Conservation (phyloP, 208 protist species). For the Trypanosoma avium region DNA sequence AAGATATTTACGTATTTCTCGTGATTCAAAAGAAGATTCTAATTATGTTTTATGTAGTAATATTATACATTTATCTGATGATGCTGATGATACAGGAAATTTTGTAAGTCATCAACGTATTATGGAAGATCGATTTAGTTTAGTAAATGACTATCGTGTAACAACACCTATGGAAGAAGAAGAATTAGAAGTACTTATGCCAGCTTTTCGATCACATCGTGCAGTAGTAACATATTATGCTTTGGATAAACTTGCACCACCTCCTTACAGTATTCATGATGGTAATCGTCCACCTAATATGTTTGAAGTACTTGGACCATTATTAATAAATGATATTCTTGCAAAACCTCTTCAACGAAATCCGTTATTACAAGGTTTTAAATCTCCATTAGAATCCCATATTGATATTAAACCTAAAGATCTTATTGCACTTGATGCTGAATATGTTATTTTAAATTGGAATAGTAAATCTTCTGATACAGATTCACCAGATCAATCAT, state of each 20-base stretch:
- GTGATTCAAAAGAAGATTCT: conserved; percentile 77
- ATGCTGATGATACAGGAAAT: conserved; percentile 83
- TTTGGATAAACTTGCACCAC: conserved; percentile 64
- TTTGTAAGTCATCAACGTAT: conserved; percentile 89
- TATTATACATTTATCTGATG: conserved; percentile 87
- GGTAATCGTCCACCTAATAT: conserved; percentile 74
- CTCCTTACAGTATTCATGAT: conserved; percentile 61
- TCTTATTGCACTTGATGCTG: conserved; percentile 85
- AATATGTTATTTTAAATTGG: conserved; percentile 90
- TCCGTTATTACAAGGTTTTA: conserved; percentile 56
- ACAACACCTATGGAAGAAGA: conserved; percentile 69
- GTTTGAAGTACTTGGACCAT: conserved; percentile 73
- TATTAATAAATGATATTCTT: conserved; percentile 81
- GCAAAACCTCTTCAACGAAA: conserved; percentile 63
- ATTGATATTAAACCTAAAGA: conserved; percentile 72
- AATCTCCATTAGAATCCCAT: conserved; percentile 65
- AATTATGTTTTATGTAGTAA: conserved; percentile 89
- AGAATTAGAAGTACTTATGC: conserved; percentile 73
- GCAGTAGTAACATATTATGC: conserved; percentile 85
- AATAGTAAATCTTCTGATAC: conserved; percentile 36
- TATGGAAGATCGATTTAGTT: conserved; percentile 74
- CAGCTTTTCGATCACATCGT: conserved; percentile 74
- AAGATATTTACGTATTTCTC: conserved; percentile 79
- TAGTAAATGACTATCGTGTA: conserved; percentile 90
- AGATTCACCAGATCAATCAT: conserved; percentile 40